Evolutionary conservation across 768 basidiomycete genomes (phyloP).

Genomic region (Lentinula detonsa): DNA sequence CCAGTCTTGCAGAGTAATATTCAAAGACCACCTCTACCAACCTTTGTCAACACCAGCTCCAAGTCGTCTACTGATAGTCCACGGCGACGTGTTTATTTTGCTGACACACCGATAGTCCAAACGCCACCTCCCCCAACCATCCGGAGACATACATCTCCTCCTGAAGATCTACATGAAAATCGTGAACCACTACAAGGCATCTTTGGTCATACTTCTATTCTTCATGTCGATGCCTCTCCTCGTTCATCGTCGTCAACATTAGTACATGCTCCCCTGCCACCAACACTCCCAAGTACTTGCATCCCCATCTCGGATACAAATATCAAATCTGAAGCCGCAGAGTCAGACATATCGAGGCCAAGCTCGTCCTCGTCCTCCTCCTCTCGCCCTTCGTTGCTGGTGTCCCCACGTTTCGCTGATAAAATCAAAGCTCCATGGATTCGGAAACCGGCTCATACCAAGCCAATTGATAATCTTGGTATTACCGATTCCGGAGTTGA

Average conservation of each 20-base stretch:
- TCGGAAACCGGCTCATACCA: neutral
- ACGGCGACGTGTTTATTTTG: slow-evolving; percentile 15
- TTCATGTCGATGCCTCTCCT: slow-evolving; percentile 10
- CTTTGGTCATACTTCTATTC: neutral
- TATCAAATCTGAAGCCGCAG: slow-evolving; percentile 7
- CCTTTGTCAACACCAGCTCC: neutral
- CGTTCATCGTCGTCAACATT: slow-evolving; percentile 17
- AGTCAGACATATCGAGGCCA: neutral
- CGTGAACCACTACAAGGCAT: neutral
- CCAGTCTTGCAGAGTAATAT: slow-evolving; percentile 9
- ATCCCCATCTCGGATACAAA: slow-evolving; percentile 11
- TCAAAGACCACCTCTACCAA: neutral
- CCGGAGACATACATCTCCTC: slow-evolving; percentile 15
- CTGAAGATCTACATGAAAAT: slow-evolving; percentile 6
- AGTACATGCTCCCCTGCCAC: slow-evolving; percentile 7
- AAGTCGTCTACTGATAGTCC: neutral
- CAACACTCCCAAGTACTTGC: neutral
- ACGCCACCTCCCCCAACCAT: slow-evolving; percentile 3
- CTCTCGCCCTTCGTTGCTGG: slow-evolving; percentile 1
- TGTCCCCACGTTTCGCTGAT: slow-evolving; percentile 1
- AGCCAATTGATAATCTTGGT: neutral
- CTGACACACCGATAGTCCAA: slow-evolving; percentile 9
- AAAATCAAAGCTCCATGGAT: neutral
- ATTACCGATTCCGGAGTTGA: neutral
- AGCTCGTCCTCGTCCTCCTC: slow-evolving; percentile 7